These are phyloP conservation scores for Volutella citrinella DNA, from an alignment of 2,329 filamentous ascomycete genomes.

Conservation along the genomic window DNA sequence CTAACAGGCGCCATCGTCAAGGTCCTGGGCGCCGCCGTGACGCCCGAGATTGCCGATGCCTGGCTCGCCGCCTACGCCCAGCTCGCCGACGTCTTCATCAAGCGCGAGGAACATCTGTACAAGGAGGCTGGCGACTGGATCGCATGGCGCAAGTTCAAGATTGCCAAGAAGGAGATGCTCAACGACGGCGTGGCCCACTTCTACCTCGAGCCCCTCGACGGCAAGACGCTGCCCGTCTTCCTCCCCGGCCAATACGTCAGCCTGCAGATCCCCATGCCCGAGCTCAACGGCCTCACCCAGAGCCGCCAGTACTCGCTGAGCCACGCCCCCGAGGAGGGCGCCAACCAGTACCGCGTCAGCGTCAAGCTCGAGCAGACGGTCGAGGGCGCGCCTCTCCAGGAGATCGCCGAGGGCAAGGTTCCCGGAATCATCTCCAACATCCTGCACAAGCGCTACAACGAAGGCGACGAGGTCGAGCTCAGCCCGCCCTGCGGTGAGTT, in stretches of 20 bases:
- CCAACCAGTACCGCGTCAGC: slow-evolving; percentile 66
- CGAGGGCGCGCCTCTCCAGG: slow-evolving; percentile 26
- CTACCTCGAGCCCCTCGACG: slow-evolving; percentile 64
- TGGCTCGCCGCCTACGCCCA: slow-evolving; percentile 72
- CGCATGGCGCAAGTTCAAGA: slow-evolving; percentile 50
- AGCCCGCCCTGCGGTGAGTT: slow-evolving; percentile 60
- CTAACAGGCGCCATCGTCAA: slow-evolving; percentile 65
- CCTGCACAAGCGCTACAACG: slow-evolving; percentile 45
- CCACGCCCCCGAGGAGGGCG: slow-evolving; percentile 48
- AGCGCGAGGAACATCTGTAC: slow-evolving; percentile 61
- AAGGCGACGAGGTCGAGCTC: slow-evolving; percentile 52
- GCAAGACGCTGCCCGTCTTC: slow-evolving; percentile 54
- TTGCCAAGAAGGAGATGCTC: slow-evolving; percentile 61
- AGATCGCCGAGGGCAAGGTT: slow-evolving; percentile 31
- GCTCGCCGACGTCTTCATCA: slow-evolving; percentile 69
- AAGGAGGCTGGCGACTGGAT: slow-evolving; percentile 43
- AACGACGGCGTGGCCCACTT: slow-evolving; percentile 62
- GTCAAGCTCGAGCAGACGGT: slow-evolving; percentile 63
- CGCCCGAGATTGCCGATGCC: slow-evolving; percentile 63
- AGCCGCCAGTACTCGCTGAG: slow-evolving; percentile 74
- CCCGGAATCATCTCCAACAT: slow-evolving; percentile 52
- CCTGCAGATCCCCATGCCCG: slow-evolving; percentile 58
- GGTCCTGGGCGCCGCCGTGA: slow-evolving; percentile 66
- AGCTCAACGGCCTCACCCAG: slow-evolving; percentile 59
- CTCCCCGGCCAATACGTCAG: slow-evolving; percentile 73